Conservation (phyloP, 1,284 basidiomycete species). For the Ustilago cynodontis region DNA sequence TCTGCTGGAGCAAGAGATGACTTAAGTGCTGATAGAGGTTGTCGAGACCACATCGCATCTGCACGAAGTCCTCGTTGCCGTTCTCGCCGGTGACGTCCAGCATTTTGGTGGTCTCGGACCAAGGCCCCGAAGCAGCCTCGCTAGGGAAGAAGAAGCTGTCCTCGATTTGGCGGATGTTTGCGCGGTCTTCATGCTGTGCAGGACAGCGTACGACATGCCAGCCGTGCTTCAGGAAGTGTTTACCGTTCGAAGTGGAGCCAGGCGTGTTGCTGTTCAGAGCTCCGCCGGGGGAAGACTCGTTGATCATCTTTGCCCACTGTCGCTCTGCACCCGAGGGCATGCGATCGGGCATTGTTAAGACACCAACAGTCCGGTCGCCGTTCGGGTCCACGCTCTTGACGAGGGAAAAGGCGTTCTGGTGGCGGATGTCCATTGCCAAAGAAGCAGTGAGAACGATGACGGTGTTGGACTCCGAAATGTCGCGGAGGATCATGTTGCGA, state of each 20-base stretch:
- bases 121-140: not conserved
- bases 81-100: conserved; percentile 9
- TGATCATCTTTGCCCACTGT: conserved; percentile 30
- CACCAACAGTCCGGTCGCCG: conserved; percentile 26
- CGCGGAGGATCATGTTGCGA: conserved; percentile 20
- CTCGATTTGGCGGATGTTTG: conserved; percentile 12
- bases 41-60: conserved; percentile 21
- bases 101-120: conserved; percentile 10
- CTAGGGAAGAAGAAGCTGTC: conserved; percentile 6
- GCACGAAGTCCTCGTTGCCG: conserved; percentile 18
- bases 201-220: conserved; percentile 37
- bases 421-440: conserved; percentile 18
- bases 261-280: not conserved
- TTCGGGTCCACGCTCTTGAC: conserved; percentile 8
- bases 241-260: not conserved
- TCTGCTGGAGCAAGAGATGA: conserved; percentile 21
- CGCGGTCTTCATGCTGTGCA: conserved; percentile 21
- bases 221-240: conserved; percentile 30
- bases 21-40: conserved; percentile 22
- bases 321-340: conserved; percentile 17
- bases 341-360: conserved; percentile 38
- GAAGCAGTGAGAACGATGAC: conserved; percentile 27
- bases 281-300: conserved; percentile 17
- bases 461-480: conserved; percentile 15
- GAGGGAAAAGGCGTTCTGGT: conserved; percentile 20